Conservation (phyloP, 345 rosid genomes). For the Abelmoschus esculentus region DNA sequence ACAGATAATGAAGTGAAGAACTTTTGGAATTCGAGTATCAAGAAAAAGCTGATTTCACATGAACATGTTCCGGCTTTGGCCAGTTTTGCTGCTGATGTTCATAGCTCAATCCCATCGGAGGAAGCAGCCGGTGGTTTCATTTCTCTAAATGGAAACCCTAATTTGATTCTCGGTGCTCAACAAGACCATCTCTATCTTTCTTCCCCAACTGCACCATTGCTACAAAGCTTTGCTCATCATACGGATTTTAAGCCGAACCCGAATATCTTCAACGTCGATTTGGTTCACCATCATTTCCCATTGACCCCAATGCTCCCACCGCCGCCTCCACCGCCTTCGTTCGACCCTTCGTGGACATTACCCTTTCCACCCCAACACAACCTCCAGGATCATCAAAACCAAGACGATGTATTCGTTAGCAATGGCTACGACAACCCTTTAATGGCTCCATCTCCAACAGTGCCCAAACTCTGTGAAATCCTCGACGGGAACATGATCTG, state of each 20-base stretch:
- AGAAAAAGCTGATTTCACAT: constrained; percentile 69
- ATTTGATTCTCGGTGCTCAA: constrained; percentile 21
- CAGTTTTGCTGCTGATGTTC: constrained; percentile 12
- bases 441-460: constrained; percentile 20
- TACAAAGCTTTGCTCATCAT: constrained; percentile 40
- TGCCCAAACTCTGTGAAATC: constrained; percentile 53
- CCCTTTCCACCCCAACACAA: constrained; percentile 17
- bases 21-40: constrained; percentile 87
- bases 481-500: constrained; percentile 33
- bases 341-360: constrained; percentile 26
- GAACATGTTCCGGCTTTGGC: constrained; percentile 36
- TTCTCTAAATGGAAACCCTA: constrained; percentile 48
- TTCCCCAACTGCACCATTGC: constrained; percentile 26
- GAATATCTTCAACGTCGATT: constrained; percentile 17
- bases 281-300: constrained; percentile 17
- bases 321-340: constrained; percentile 2
- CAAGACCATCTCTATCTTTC: constrained; percentile 33
- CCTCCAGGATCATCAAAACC: constrained; percentile 12
- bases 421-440: constrained; percentile 11
- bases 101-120: constrained; percentile 21
- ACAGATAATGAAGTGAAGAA: constrained; percentile 94
- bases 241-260: constrained; percentile 31
- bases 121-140: constrained; percentile 28
- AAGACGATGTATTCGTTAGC: constrained; percentile 14
- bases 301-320: constrained; percentile 9